phyloP scores from a whole-genome alignment of 306 rosid genomes.

The Oxytropis ochrocephala region DNA sequence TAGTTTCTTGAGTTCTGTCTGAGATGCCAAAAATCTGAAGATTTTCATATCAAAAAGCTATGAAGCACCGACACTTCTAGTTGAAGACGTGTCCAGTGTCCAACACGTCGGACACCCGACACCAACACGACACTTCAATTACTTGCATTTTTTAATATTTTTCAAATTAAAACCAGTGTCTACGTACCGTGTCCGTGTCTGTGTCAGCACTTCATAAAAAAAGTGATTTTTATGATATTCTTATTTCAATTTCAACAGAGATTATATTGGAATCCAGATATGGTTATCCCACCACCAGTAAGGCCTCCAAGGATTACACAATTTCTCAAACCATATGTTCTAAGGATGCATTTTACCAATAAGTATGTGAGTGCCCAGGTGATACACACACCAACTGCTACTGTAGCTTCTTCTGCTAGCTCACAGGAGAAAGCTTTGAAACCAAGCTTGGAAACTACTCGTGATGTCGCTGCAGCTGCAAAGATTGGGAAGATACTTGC shows the following conservation, averaged over 20 bases:
- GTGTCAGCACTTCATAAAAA: too few species aligned
- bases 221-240: neutral
- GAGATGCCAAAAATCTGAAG: neutral
- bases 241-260: neutral
- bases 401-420: conserved; percentile 75
- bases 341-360: conserved; percentile 87
- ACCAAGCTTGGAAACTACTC: conserved; percentile 48
- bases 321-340: conserved; percentile 76
- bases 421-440: conserved; percentile 72
- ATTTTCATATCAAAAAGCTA: neutral
- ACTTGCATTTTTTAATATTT: too few species aligned
- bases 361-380: conserved; percentile 77
- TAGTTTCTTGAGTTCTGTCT: neutral
- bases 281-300: conserved; percentile 75
- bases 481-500: conserved; percentile 80
- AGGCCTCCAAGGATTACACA: conserved; percentile 52
- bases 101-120: too few species aligned
- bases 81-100: too few species aligned
- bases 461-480: conserved; percentile 88
- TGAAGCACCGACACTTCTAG: too few species aligned
- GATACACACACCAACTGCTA: conserved; percentile 75
- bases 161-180: too few species aligned
- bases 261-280: conserved; percentile 28
- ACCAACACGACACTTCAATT: too few species aligned
- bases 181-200: too few species aligned